Percentiles rank a stretch among this genome's conserved stretches.
Evolutionary conservation across 768 basidiomycete species (phyloP).

Genomic region (Amanita polypyramis): DNA sequence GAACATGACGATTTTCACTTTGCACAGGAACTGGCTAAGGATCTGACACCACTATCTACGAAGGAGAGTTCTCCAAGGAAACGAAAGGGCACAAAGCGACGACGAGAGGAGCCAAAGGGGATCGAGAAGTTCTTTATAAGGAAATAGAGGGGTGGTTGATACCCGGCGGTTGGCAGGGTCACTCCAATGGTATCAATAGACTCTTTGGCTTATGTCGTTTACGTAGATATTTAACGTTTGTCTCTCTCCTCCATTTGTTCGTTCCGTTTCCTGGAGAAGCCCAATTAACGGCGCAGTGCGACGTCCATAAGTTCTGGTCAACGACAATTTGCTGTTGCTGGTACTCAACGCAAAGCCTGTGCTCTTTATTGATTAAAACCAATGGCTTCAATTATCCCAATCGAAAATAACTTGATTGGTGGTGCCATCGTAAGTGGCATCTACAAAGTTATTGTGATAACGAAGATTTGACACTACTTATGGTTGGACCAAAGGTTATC

Average conservation of each 20-base stretch:
- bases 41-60: conserved; percentile 15
- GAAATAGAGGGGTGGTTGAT: conserved; percentile 15
- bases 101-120: conserved; percentile 21
- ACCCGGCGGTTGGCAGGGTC: neutral
- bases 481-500: conserved; percentile 24
- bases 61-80: conserved; percentile 9
- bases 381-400: neutral
- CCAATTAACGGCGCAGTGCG: neutral
- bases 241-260: neutral
- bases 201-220: neutral
- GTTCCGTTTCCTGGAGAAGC: neutral
- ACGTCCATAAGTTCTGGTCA: neutral
- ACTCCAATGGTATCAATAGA: no score
- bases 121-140: conserved; percentile 30
- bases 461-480: neutral
- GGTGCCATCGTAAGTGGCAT: conserved; percentile 27
- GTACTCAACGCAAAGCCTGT: neutral
- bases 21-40: conserved; percentile 62
- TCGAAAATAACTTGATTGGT: neutral
- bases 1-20: conserved; percentile 92
- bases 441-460: neutral
- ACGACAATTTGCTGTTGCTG: neutral
- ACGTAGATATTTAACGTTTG: neutral
- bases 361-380: neutral
- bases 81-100: conserved; percentile 19